A percentile compares a stretch with the other conserved stretches of the same genome.
Conservation (phyloP, 2,329 filamentous ascomycete species). For the Diaporthe vaccinii region DNA sequence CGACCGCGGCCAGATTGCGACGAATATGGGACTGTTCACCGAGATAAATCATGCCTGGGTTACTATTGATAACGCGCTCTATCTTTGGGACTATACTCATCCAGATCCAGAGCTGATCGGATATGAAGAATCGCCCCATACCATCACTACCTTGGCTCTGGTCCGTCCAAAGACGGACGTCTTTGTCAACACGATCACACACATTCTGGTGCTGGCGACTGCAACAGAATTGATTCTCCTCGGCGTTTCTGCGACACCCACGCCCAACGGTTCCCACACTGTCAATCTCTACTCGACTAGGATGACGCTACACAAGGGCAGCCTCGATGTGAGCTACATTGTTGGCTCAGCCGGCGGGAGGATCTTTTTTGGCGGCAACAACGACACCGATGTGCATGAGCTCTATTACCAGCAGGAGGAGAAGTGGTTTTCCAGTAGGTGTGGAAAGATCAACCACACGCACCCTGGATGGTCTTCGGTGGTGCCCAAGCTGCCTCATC, state of each 20-base stretch:
- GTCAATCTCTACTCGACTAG: conserved; percentile 90
- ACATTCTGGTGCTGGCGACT: conserved; percentile 91
- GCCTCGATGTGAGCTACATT: conserved; percentile 82
- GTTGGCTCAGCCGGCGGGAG: conserved; percentile 86
- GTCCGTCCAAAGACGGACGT: conserved; percentile 88
- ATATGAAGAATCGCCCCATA: conserved; percentile 89
- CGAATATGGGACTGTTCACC: conserved; percentile 95
- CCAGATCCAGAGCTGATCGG: conserved; percentile 92
- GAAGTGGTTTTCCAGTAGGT: conserved; percentile 92
- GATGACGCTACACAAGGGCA: conserved; percentile 83
- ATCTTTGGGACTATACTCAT: conserved; percentile 97
- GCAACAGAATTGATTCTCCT: conserved; percentile 86
- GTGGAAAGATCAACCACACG: conserved; percentile 90
- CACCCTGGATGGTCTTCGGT: conserved; percentile 78
- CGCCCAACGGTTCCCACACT: conserved; percentile 76
- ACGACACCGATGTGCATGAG: conserved; percentile 91
- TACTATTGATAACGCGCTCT: conserved; percentile 93
- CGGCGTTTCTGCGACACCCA: conserved; percentile 80
- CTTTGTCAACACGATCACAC: conserved; percentile 87
- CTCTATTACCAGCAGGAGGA: conserved; percentile 97
- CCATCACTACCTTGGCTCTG: conserved; percentile 91
- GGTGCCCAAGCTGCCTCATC: conserved; percentile 62
- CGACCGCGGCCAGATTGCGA: conserved; percentile 87
- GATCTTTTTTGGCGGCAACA: conserved; percentile 89
- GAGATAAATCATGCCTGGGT: conserved; percentile 97